phyloP scores from a whole-genome alignment of 257 asterid genomes.

The Jacaranda copaia region DNA sequence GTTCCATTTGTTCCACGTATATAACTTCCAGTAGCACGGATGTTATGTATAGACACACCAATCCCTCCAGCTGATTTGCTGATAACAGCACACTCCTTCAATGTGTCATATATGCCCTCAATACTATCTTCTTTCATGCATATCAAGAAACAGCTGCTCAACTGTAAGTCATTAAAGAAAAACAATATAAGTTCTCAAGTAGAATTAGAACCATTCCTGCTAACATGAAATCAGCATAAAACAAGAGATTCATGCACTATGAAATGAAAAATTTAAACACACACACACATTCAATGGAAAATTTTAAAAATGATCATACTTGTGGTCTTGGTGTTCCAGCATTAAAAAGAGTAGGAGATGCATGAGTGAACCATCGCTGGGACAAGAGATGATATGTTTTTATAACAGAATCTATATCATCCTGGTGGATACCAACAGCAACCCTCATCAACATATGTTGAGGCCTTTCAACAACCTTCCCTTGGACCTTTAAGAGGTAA shows the following conservation, averaged over 20 bases:
- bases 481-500: constrained; percentile 80
- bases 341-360: constrained; percentile 95
- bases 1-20: constrained; percentile 97
- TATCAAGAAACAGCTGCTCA: constrained; percentile 94
- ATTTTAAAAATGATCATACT: constrained; percentile 46
- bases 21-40: constrained; percentile 97
- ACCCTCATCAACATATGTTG: constrained; percentile 99
- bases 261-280: background rate
- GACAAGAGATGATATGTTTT: constrained; percentile 91
- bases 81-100: constrained; percentile 96
- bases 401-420: constrained; percentile 76
- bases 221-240: background rate
- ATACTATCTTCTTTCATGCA: constrained; percentile 99
- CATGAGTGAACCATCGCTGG: constrained; percentile 97
- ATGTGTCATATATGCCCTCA: constrained; percentile 95
- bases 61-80: constrained; percentile 99
- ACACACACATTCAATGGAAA: background rate
- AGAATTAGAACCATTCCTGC: background rate
- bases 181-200: background rate
- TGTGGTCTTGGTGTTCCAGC: constrained; percentile 99
- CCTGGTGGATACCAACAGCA: constrained; percentile 92
- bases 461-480: constrained; percentile 94
- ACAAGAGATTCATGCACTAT: background rate
- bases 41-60: constrained; percentile 89
- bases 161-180: constrained; percentile 47